These are phyloP conservation scores for Colletotrichum zoysiae DNA, from an alignment of 2,329 filamentous ascomycete genomes.

Conservation along the genomic window DNA sequence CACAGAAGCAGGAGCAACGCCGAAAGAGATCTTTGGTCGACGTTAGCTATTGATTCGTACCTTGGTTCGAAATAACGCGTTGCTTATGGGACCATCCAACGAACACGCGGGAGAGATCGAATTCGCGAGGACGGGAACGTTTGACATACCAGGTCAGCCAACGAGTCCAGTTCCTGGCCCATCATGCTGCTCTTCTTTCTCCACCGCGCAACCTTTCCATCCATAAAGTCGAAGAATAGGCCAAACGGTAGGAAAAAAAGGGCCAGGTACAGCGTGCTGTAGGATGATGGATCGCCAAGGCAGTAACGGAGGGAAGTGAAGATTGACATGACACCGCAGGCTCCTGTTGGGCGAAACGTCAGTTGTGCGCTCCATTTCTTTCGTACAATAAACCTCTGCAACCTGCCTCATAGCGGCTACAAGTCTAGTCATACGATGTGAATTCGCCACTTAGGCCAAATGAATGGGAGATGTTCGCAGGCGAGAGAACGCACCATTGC, in stretches of 20 bases:
- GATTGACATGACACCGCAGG: slow-evolving; percentile 91
- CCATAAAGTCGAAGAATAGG: slow-evolving; percentile 97
- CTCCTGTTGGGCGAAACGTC: slow-evolving; percentile 30
- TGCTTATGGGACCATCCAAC: background rate
- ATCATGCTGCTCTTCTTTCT: slow-evolving; percentile 96
- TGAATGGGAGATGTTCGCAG: background rate
- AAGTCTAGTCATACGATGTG: background rate
- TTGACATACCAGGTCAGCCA: slow-evolving; percentile 86
- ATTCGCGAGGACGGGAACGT: background rate
- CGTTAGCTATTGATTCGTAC: background rate
- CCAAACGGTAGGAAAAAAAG: slow-evolving; percentile 91
- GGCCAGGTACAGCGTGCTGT: slow-evolving; percentile 82
- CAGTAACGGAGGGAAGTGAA: slow-evolving; percentile 96
- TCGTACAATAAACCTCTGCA: background rate
- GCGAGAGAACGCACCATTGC: slow-evolving; percentile 72
- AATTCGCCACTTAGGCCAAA: background rate
- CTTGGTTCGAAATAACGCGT: background rate
- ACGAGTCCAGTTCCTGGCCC: slow-evolving; percentile 96
- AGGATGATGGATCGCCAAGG: slow-evolving; percentile 75
- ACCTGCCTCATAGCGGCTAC: background rate
- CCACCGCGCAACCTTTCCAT: slow-evolving; percentile 96
- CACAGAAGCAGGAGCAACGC: slow-evolving; percentile 86
- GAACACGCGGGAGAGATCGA: background rate
- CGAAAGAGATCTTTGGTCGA: slow-evolving; percentile 86
- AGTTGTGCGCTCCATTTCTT: slow-evolving; percentile 9